Base-by-base conservation (phyloP, 257 asterid species). In the Misopates orontium region DNA sequence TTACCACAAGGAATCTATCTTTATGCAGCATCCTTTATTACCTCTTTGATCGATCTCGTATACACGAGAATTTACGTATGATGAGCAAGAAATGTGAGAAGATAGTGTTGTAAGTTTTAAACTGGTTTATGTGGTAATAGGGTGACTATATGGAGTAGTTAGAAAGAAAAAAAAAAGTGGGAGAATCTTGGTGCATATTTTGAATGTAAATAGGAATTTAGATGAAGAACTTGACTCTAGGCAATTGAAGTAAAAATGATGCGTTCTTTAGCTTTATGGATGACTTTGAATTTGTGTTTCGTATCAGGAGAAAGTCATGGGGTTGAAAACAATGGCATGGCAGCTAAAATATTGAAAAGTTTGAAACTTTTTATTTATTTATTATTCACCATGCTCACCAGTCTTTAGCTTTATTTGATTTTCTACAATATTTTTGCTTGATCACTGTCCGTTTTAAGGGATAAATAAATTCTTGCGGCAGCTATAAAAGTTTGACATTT, bases 401-500 rank as follows among this genome's bases (percentile, higher is more conserved):
- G 41, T 64, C 39, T 0, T 21, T 11, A 56, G 10, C 56, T 41
- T 31, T 23, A 28, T 2, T 28, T 28, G 7, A 28, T 55, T 45
- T 36, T 14, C 25, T 15, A 64, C 53, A 31, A 41, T 25, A 40
- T 41, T 19, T 51, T 36, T 56, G 40, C 28, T 36, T 62, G 55
- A 23, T 47, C 47, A 69, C 54, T 49, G 68, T 55, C 59, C 19
- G 48, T 67, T 39, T 62, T 41, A 21, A 19, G 17, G 63, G 58
- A 53, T n/a, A 36, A 23, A 14, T 60, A 60, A 62, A 14, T 24
- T 51, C 57, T 41, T 22, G 6, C 51, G 67, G 65, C 56, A 48
- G 57, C 73, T n/a, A 47, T n/a, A n/a, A n/a, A 22, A 65, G 47
- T 23, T 45, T 64, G 83, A 57, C 79, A 73, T 56, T 67, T 76